phyloP scores from a whole-genome alignment of 1,284 basidiomycete genomes.

The Mycocalia duriaeana region DNA sequence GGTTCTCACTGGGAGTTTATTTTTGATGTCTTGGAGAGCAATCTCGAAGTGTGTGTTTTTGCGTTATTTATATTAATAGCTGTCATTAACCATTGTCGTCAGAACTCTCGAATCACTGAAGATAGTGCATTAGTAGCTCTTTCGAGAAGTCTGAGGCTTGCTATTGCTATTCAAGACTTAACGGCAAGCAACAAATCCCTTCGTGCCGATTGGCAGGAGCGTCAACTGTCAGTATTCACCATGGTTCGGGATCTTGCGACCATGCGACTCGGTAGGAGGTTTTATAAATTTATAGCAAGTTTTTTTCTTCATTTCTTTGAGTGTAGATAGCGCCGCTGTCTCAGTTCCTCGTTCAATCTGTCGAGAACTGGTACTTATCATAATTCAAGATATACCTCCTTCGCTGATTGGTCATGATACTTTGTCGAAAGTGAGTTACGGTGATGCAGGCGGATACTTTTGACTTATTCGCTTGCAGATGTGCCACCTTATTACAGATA shows the following conservation, averaged over 20 bases:
- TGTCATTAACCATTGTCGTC: constrained; percentile 5
- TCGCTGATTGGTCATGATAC: constrained; percentile 62
- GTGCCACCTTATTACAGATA: constrained; percentile 68
- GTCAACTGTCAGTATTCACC: constrained; percentile 48
- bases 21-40: constrained; percentile 86
- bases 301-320: too few relatives aligned
- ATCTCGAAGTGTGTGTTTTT: constrained; percentile 66
- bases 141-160: constrained; percentile 64
- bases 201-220: constrained; percentile 63
- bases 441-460: background rate
- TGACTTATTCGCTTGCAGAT: constrained; percentile 43
- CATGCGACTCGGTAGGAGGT: constrained; percentile 43
- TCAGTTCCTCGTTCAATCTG: constrained; percentile 67
- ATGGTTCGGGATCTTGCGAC: constrained; percentile 58
- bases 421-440: constrained; percentile 52
- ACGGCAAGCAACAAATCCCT: constrained; percentile 71
- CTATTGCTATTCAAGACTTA: constrained; percentile 70
- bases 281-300: too few relatives aligned
- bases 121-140: constrained; percentile 56
- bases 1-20: constrained; percentile 92
- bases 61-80: too few relatives aligned
- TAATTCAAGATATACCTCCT: constrained; percentile 63
- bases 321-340: constrained; percentile 29
- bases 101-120: constrained; percentile 65
- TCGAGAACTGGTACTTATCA: constrained; percentile 59